Evolutionary conservation across 208 protist species (phyloP), one percentile per base, ranked within the genome.

Genomic region (Crithidia expoeki): DNA sequence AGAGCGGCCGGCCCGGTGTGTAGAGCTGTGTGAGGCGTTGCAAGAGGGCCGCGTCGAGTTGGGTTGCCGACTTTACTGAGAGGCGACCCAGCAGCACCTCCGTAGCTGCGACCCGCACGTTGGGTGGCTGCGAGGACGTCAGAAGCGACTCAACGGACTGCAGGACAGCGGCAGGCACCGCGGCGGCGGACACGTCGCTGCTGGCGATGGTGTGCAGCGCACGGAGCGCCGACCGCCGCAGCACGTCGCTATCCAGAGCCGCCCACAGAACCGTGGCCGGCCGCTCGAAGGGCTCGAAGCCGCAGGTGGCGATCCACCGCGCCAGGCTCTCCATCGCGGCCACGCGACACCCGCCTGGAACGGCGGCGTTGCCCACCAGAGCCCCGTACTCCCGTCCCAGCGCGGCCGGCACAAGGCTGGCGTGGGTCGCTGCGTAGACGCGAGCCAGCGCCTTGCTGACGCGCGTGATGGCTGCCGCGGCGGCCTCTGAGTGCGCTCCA

Each of bases 301-400:
- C 72, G 36, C 69, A 56, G n/a, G 57, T 28, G 27, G 72, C 63
- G 28, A 63, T 50, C 72, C 72, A 77, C 53, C 44, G 23, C 17
- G 72, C 63, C 14, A 77, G 40, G 34, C 72, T 49, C 58, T 71
- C 72, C 64, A 53, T 46, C 9, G 72, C 72, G 7, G 72, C 72
- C 40, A 58, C 72, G 6, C 72, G 63, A 32, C 64, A 71, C 34
- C 38, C 72, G 5, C 10, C 44, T 12, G 72, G 57, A 27, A 70
- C 40, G 27, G n/a, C n/a, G 11, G 40, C 6, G 57, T 70, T 67
- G 12, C 25, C 36, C 10, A 71, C 25, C 34, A 77, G 19, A 28
- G 64, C 72, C 5, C 21, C 27, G 60, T 70, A 77, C 34, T 66
- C 51, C 36, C 0, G 38, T 6, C 64, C 57, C 38, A 77, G 36